These are phyloP conservation scores for Ophiostoma fasciatum DNA, from an alignment of 2,329 filamentous ascomycete species.

Conservation along the genomic window DNA sequence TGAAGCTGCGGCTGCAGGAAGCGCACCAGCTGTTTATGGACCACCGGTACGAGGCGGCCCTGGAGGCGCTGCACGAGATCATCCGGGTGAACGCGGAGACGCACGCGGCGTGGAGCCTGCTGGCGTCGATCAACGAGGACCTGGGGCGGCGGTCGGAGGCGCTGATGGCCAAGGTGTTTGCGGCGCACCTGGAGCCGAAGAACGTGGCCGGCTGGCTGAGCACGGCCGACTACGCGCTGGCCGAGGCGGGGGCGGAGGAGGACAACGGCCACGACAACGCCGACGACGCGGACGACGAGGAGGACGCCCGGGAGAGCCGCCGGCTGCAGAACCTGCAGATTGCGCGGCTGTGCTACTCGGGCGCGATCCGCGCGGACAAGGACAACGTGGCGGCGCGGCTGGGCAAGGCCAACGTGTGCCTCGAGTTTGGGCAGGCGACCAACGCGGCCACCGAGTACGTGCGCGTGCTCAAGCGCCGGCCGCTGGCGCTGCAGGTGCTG, in stretches of 20 bases:
- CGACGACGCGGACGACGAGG: conserved; percentile 25
- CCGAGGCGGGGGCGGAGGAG: conserved; percentile 29
- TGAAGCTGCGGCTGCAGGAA: conserved; percentile 50
- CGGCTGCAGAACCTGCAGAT: conserved; percentile 32
- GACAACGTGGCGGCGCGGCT: conserved; percentile 42
- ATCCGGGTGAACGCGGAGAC: conserved; percentile 56
- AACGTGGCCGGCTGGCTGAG: conserved; percentile 43
- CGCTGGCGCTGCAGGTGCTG: conserved; percentile 38
- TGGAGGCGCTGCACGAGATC: conserved; percentile 44
- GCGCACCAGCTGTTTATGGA: conserved; percentile 55
- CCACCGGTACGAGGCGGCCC: conserved; percentile 43
- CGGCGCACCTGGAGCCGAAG: conserved; percentile 47
- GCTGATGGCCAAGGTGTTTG: conserved; percentile 44
- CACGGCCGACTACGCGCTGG: conserved; percentile 41
- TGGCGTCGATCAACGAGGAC: conserved; percentile 47
- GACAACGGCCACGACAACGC: conserved; percentile 15
- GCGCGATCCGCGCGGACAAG: conserved; percentile 42
- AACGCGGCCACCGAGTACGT: conserved; percentile 43
- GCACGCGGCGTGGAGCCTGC: conserved; percentile 47
- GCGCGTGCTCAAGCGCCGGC: conserved; percentile 34
- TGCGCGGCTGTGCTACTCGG: conserved; percentile 43
- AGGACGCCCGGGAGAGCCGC: conserved; percentile 9
- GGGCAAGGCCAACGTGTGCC: conserved; percentile 42
- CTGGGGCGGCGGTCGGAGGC: conserved; percentile 41
- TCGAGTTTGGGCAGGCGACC: conserved; percentile 37